phyloP scores from a whole-genome alignment of 768 basidiomycete species.

The Lentinula sp. region DNA sequence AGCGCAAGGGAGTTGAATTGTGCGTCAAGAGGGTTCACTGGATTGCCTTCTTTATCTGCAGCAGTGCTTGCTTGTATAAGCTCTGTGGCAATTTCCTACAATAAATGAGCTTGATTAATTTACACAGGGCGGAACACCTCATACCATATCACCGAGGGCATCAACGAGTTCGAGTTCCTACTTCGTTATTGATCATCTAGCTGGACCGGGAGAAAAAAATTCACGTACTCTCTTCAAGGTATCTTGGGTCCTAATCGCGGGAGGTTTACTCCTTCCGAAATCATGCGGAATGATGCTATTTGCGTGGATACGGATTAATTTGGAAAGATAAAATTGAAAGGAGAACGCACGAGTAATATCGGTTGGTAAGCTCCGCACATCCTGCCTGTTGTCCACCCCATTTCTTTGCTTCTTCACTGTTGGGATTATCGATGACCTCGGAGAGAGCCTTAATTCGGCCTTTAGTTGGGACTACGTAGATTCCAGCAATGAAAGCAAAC shows the following conservation, averaged over 20 bases:
- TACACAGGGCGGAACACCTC: neutral
- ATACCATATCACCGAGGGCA: constrained; percentile 58
- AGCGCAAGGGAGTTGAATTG: constrained; percentile 49
- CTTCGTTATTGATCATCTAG: neutral
- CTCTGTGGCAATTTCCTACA: constrained; percentile 52
- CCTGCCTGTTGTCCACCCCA: constrained; percentile 32
- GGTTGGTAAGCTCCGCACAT: constrained; percentile 39
- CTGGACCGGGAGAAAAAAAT: neutral
- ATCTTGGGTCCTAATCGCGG: constrained; percentile 29
- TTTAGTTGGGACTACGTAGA: neutral
- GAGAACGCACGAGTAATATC: constrained; percentile 49
- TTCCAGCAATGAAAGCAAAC: constrained; percentile 15
- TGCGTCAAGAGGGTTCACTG: constrained; percentile 50
- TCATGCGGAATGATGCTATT: constrained; percentile 54
- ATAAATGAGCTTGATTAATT: neutral
- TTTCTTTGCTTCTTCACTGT: constrained; percentile 28
- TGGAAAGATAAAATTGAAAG: neutral
- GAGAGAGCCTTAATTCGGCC: constrained; percentile 29
- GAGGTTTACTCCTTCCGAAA: constrained; percentile 47
- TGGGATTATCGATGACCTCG: constrained; percentile 45
- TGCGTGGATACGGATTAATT: neutral
- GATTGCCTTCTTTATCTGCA: constrained; percentile 37
- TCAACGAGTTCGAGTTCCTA: constrained; percentile 61
- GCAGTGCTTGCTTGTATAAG: constrained; percentile 35
- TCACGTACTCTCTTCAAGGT: constrained; percentile 34